Evolutionary conservation across 257 asterid species (phyloP), one percentile per base, ranked within the genome.

Genomic region (Rubia yunnanensis): DNA sequence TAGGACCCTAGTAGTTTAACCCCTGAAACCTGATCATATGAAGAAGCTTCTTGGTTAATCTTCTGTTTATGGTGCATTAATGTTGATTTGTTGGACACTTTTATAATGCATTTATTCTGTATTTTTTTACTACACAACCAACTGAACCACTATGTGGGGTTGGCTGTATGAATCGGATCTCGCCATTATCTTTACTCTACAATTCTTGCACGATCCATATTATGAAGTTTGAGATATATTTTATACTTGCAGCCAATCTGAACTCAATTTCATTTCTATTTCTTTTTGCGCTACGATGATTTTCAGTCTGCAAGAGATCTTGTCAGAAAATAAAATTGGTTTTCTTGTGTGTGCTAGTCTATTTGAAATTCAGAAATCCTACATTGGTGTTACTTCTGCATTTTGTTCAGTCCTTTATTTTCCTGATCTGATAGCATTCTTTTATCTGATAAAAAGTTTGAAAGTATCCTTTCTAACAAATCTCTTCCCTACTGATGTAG

Each of bases 401-500:
- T 54, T 66, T 66, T 39, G 49, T 23, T 72, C 17, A 18, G 13
- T 35, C 27, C 9, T 24, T 22, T 5, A 64, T 5, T 32, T 58
- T 24, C 20, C 22, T 35, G n/a, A 38, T 52, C 2, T 57, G n/a
- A n/a, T n/a, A n/a, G n/a, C n/a, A n/a, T n/a, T n/a, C n/a, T n/a
- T n/a, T n/a, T n/a, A n/a, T 26, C 49, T 48, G 36, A 58, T 53
- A 39, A 18, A 62, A 72, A 20, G 60, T 70, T 27, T 73, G 64
- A 46, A 65, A 71, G 53, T 70, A n/a, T n/a, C n/a, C 44, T 70
- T 67, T 60, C 63, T 58, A 75, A 53, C 69, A 50, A 35, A 31
- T 58, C 56, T 20, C 17, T 69, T 56, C 36, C 56, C 38, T 74
- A 73, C 44, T 71, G 68, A 65, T 94, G 86, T 71, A 90, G 99